Evolutionary conservation across 1,284 basidiomycete genomes (phyloP), one percentile per base, ranked within the genome.

Genomic region (Athelia sp.): DNA sequence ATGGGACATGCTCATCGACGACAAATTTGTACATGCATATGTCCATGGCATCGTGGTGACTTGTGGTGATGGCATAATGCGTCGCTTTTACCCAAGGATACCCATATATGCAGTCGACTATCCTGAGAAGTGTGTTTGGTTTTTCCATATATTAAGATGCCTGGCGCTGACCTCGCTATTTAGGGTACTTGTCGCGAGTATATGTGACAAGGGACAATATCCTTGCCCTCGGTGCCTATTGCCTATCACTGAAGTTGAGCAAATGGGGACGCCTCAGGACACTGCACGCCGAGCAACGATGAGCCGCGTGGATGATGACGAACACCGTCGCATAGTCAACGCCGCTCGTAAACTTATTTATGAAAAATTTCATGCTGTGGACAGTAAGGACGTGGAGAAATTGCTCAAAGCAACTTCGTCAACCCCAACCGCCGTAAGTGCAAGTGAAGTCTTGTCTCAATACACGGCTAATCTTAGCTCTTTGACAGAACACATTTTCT

Each of bases 211-310:
- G 22, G 58, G 58, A n/a, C 3, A 19, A 3, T 57, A 53, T 43
- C 58, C 56, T 2, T 61, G 59, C 40, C 52, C 58, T 2, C 35
- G 51, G 4, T 61, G 59, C 44, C 22, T 51, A 1, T 49, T 59
- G 2, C 21, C 35, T 8, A 52, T 52, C 26, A 15, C 45, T 38
- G 31, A 52, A 9, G 47, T 54, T 2, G 26, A 24, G 11, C 34
- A 46, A 2, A 18, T 56, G 22, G 55, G 55, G 3, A 50, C 22
- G 14, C 8, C n/a, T 6, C 11, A 18, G 6, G 50, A 54, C 24
- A 19, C 22, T 19, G 14, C 40, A 4, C 6, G 9, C 31, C 4
- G 43, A 19, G 19, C 18, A 46, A 2, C 21, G 42, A 4, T 14
- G n/a, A 15, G 43, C 23, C 14, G 43, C 19, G 21, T 48, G 44